These are phyloP conservation scores for Melaleuca alternifolia DNA, from an alignment of 345 rosid species.

Conservation along the genomic window DNA sequence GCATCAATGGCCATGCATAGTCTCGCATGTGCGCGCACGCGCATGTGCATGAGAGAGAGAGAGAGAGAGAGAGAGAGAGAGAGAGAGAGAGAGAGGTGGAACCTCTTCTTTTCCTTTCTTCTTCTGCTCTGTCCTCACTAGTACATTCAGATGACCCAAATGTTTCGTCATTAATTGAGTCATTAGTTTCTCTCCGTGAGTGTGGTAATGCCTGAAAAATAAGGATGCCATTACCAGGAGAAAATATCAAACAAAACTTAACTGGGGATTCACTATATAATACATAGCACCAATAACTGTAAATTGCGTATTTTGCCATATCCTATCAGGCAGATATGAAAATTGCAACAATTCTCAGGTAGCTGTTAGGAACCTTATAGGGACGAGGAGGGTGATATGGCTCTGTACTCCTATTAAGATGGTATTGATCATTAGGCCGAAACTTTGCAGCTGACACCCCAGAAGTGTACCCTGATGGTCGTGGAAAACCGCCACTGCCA, in stretches of 20 bases:
- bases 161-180: constrained; percentile 81
- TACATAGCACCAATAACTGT: not conserved
- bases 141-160: constrained; percentile 80
- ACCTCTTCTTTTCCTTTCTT: constrained; percentile 97
- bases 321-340: not conserved
- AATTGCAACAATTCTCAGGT: not conserved
- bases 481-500: constrained; percentile 91
- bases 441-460: constrained; percentile 54
- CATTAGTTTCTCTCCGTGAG: constrained; percentile 53
- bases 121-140: constrained; percentile 86
- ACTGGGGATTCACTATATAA: not conserved
- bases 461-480: constrained; percentile 56
- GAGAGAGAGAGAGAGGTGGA: constrained; percentile 5
- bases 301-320: not conserved
- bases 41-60: no score
- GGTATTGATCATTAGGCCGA: constrained; percentile 58
- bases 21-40: not conserved
- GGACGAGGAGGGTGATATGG: constrained; percentile 97
- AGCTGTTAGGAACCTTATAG: constrained; percentile 49
- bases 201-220: constrained; percentile 63
- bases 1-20: not conserved
- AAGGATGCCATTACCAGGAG: not conserved
- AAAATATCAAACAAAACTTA: not conserved
- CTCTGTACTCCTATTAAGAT: constrained; percentile 53
- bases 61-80: not conserved